Conservation (phyloP, 2,329 filamentous ascomycete genomes). For the Paraphoma chrysanthemicola region DNA sequence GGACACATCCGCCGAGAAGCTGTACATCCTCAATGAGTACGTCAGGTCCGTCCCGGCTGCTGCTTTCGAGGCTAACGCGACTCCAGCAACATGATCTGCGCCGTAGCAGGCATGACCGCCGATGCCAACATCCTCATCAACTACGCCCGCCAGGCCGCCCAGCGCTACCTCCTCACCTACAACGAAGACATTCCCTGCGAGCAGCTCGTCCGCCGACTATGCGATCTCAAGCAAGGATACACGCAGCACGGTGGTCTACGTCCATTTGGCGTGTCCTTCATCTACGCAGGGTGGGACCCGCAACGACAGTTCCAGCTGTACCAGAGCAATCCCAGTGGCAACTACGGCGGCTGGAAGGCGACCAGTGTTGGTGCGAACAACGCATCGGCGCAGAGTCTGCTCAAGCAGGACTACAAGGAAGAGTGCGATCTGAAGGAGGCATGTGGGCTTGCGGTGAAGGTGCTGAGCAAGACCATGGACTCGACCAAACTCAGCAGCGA, state of each 20-base stretch:
- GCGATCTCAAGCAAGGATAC: slow-evolving; percentile 98
- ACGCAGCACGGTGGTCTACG: slow-evolving; percentile 98
- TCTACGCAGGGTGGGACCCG: slow-evolving; percentile 97
- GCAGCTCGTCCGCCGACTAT: slow-evolving; percentile 94
- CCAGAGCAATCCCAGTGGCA: slow-evolving; percentile 97
- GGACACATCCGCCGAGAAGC: slow-evolving; percentile 99
- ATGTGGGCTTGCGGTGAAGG: slow-evolving; percentile 96
- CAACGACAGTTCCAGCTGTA: slow-evolving; percentile 98
- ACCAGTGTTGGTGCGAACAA: slow-evolving; percentile 98
- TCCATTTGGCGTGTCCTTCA: slow-evolving; percentile 98
- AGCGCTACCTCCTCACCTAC: slow-evolving; percentile 97
- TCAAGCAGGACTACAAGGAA: slow-evolving; percentile 99
- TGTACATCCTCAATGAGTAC: slow-evolving; percentile 98
- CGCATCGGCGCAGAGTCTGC: slow-evolving; percentile 90
- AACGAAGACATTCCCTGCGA: slow-evolving; percentile 99
- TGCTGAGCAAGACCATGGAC: slow-evolving; percentile 99
- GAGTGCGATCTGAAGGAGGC: slow-evolving; percentile 96
- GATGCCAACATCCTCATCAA: slow-evolving; percentile 99
- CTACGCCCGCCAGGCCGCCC: slow-evolving; percentile 95
- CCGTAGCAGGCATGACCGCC: slow-evolving; percentile 98
- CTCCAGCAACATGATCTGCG: slow-evolving; percentile 97
- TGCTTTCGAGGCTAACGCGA: slow-evolving; percentile 8
- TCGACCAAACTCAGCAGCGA: slow-evolving; percentile 98
- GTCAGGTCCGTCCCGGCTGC: slow-evolving; percentile 36
- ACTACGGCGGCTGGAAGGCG: slow-evolving; percentile 99